phyloP scores from a whole-genome alignment of 2,329 filamentous ascomycete genomes.

The Trichoderma sp. region DNA sequence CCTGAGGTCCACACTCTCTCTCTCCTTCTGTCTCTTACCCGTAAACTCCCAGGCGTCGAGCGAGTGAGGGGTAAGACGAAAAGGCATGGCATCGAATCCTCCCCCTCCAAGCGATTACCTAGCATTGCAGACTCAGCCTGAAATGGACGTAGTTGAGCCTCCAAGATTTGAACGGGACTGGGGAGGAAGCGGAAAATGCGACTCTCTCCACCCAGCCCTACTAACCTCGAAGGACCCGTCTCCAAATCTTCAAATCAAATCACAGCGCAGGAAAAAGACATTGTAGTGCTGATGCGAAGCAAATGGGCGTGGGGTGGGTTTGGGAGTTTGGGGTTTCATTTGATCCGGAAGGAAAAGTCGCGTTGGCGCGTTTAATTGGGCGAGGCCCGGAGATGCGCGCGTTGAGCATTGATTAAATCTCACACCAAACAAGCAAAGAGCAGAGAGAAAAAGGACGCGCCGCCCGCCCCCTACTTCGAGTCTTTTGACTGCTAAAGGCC shows the following conservation, averaged over 20 bases:
- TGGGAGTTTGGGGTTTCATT: conserved; percentile 8
- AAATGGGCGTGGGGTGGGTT: conserved; percentile 1
- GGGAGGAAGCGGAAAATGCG: background rate
- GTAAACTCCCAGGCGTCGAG: too few species aligned
- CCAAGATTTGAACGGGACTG: background rate
- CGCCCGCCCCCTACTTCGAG: background rate
- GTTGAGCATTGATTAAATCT: conserved; percentile 15
- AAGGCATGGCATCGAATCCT: background rate
- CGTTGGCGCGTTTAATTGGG: conserved; percentile 22
- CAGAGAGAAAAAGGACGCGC: background rate
- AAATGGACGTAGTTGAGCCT: background rate
- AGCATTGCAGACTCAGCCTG: background rate
- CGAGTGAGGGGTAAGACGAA: conserved; percentile 5
- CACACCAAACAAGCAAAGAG: background rate
- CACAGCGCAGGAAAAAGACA: background rate
- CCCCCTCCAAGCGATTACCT: background rate
- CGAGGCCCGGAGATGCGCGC: conserved; percentile 2
- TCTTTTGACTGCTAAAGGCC: background rate
- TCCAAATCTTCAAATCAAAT: background rate
- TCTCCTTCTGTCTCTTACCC: background rate
- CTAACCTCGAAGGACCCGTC: background rate
- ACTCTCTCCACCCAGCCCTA: background rate
- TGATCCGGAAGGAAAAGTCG: background rate
- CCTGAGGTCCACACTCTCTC: background rate
- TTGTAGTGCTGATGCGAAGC: conserved; percentile 4